phyloP scores from a whole-genome alignment of 1,284 basidiomycete species.

The Marasmius tenuissimus region DNA sequence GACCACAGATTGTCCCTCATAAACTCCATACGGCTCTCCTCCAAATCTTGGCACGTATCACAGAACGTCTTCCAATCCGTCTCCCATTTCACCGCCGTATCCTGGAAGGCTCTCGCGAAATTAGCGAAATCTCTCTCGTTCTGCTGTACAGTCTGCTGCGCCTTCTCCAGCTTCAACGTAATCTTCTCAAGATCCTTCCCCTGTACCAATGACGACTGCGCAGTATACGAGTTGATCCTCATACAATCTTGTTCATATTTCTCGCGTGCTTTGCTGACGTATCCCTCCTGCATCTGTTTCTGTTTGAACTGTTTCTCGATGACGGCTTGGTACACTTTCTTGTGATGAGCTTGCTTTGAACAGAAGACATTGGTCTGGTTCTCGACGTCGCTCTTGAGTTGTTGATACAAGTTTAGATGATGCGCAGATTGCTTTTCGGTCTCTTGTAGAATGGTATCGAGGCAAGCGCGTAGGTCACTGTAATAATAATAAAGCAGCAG shows the following conservation, averaged over 20 bases:
- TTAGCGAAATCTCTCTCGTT: conserved; percentile 93
- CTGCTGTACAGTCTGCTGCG: conserved; percentile 83
- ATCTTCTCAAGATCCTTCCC: conserved; percentile 95
- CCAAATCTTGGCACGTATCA: conserved; percentile 93
- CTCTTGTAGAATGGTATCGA: conserved; percentile 80
- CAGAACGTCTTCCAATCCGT: conserved; percentile 92
- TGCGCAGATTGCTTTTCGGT: conserved; percentile 80
- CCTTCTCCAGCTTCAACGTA: conserved; percentile 83
- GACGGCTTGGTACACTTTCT: conserved; percentile 67
- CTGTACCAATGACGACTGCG: conserved; percentile 90
- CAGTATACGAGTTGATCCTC: conserved; percentile 94
- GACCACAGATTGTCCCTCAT: conserved; percentile 96
- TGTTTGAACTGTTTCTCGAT: conserved; percentile 90
- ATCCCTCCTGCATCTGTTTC: conserved; percentile 81
- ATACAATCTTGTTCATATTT: conserved; percentile 95
- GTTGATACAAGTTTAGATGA: conserved; percentile 70
- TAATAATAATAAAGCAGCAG: conserved; percentile 9
- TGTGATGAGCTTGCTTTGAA: conserved; percentile 70
- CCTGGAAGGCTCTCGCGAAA: conserved; percentile 80
- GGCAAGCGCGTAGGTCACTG: conserved; percentile 77
- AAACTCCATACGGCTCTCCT: conserved; percentile 92
- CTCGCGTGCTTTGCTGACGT: conserved; percentile 87
- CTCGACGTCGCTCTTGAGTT: conserved; percentile 82
- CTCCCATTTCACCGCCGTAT: conserved; percentile 89
- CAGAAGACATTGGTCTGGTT: conserved; percentile 64